Evolutionary conservation across 1,139 yeast species (phyloP), one percentile per base, ranked within the genome.

Genomic region (Eremothecium coryli): DNA sequence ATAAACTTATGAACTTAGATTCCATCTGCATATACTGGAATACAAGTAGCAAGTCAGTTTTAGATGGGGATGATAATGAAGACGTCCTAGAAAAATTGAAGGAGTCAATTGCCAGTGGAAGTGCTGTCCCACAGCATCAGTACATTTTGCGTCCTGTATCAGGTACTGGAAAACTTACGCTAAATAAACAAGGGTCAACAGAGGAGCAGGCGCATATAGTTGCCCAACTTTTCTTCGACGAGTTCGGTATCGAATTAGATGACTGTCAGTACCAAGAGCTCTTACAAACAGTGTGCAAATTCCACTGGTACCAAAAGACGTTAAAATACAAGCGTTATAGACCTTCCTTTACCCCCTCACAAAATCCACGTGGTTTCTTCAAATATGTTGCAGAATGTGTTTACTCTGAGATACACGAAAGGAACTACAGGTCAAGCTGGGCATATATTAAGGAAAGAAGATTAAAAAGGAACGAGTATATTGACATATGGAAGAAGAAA

Each of bases 401-500:
- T 2, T 61, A 73, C 34, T 66, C 74, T 40, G 95, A 86, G 54
- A 78, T 93, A 23, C 95, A 82, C 46, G 90, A 84, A 43, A 73
- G 70, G 47, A 75, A 82, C 49, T 71, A 76, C 44, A 76, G 73
- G 49, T 84, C 95, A 93, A 76, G 86, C 26, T 93, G 98, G 98
- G 93, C 71, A 2, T 71, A 73, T 50, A 75, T 90, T 45, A 72
- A 72, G 34, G 68, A 66, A 38, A 69, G 94, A 49, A 65, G 94
- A 43, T 82, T 81, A 39, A 77, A 81, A 50, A 66, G 96, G 46
- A 70, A 68, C 38, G 60, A 66, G 2, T 93, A 93, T 56, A 68
- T 82, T n/a, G 56, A 55, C 10, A 61, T 84, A 1, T 90, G 88
- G 81, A 79, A 74, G 46, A 65, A 70, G 41, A 68, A 78, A 40